These are phyloP conservation scores for Phaeoacremonium minimum DNA, from an alignment of 2,329 filamentous ascomycete species.

Conservation along the genomic window DNA sequence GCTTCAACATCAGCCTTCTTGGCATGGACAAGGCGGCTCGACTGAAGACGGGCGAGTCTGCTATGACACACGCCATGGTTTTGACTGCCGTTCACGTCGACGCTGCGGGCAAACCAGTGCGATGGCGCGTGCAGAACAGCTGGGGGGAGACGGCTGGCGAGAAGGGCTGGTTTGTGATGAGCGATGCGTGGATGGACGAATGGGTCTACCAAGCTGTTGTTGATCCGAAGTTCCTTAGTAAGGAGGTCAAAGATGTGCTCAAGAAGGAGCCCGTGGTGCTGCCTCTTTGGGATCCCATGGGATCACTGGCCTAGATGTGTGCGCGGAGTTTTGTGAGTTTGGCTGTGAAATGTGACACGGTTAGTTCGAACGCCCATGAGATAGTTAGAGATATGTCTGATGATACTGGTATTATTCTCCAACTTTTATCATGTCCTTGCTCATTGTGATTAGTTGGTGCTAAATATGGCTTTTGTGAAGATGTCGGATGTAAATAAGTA, in stretches of 20 bases:
- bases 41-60: slow-evolving; percentile 67
- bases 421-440: no score
- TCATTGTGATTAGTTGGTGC: no score
- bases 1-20: slow-evolving; percentile 73
- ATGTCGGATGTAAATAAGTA: no score
- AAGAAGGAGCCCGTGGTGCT: slow-evolving; percentile 66
- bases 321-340: not conserved
- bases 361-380: not conserved
- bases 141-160: slow-evolving; percentile 70
- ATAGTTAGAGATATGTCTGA: not conserved
- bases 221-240: slow-evolving; percentile 62
- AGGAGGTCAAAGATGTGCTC: slow-evolving; percentile 66
- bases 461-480: no score
- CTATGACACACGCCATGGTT: slow-evolving; percentile 93
- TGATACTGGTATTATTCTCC: no score
- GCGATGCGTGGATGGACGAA: slow-evolving; percentile 72
- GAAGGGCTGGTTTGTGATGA: slow-evolving; percentile 88
- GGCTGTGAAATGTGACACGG: not conserved
- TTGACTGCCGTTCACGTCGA: slow-evolving; percentile 81
- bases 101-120: slow-evolving; percentile 55
- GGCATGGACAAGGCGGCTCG: slow-evolving; percentile 73
- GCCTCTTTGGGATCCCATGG: slow-evolving; percentile 79
- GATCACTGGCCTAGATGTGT: slow-evolving; percentile 58
- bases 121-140: slow-evolving; percentile 86
- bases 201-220: slow-evolving; percentile 86